Base-by-base conservation (phyloP, 176 grass and related monocot genomes). In the Saccharum spontaneum region DNA sequence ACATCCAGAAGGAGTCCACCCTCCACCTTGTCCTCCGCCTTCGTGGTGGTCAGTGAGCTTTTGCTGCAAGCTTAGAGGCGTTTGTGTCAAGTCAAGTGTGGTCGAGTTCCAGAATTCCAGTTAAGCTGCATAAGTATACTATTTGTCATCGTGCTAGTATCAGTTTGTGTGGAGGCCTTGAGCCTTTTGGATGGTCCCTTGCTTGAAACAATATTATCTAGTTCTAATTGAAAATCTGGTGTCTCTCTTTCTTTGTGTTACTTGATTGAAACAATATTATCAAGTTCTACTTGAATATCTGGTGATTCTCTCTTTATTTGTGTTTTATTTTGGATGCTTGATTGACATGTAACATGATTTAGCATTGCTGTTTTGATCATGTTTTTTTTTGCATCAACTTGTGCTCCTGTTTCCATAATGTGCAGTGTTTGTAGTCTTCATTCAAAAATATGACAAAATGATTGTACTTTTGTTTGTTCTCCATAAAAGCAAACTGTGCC, bases 1-100 rank as follows among this genome's bases (percentile, higher is more conserved):
- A 90, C 65, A 90, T 90, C 18, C 75, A 90, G 31, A 87, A 90
- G 79, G 89, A 90, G n/a, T 83, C 79, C 57, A 88, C 79, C 44
- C 71, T 88, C 2, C 86, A 88, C 71, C 69, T 88, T 9, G 88
- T 90, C 14, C 88, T 90, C 23, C 78, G 83, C 18, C 68, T 90
- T 5, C 71, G 88, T 44, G 88, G 86, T 67, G 76, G 84, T 46
- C 54, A 49, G n/a, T 73, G 81, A 72, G 16, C 79, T 31, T 37
- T n/a, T 12, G 39, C 9, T 54, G 16, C 46, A 34, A 18, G 26
- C 7, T 52, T 31, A 22, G 46, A 4, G 20, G 73, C 24, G 11
- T 28, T 34, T 2, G 48, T 55, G 46, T n/a, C 28, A 55, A 36
- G 48, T 76, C 9, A 36, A 13, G 60, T 28, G 60, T 13, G 24